phyloP scores from a whole-genome alignment of 1,284 basidiomycete species.

The Apiotrichum sp. region DNA sequence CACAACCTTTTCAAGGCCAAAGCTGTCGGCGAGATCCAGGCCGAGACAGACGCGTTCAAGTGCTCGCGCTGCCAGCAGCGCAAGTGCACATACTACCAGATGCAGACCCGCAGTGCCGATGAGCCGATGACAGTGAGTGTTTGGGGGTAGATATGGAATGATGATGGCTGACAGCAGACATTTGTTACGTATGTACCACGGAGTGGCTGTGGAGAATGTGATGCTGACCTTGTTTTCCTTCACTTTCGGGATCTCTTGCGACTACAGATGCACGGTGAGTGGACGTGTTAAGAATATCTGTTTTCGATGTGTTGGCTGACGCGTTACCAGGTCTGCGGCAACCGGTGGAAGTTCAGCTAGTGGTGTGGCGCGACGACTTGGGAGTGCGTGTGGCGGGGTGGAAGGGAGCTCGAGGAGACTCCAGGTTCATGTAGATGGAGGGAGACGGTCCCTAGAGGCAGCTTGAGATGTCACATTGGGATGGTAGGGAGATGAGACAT shows the following conservation, averaged over 20 bases:
- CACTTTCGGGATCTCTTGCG: background rate
- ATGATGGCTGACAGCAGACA: slow-evolving; percentile 45
- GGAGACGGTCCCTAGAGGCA: no score
- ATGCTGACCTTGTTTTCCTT: slow-evolving; percentile 12
- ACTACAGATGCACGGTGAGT: slow-evolving; percentile 34
- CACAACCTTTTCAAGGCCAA: slow-evolving; percentile 89
- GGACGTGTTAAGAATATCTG: background rate
- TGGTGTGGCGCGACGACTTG: background rate
- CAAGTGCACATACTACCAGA: slow-evolving; percentile 88
- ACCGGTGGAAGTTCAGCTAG: slow-evolving; percentile 48
- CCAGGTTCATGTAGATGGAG: no score
- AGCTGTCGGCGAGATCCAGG: slow-evolving; percentile 79
- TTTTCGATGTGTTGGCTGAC: no score
- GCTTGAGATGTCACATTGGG: no score
- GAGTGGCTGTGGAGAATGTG: background rate
- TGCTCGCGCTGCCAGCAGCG: slow-evolving; percentile 87
- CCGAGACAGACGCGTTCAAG: slow-evolving; percentile 98
- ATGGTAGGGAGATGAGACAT: no score
- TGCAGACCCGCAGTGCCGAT: slow-evolving; percentile 89
- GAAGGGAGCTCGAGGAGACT: no score
- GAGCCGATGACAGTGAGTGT: slow-evolving; percentile 86
- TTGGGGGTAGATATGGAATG: background rate
- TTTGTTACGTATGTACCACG: slow-evolving; percentile 56
- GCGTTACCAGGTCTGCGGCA: slow-evolving; percentile 31
- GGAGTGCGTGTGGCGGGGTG: no score